Conservation (phyloP, 169 alveolate genomes). For the Eimeria brunetti region DNA sequence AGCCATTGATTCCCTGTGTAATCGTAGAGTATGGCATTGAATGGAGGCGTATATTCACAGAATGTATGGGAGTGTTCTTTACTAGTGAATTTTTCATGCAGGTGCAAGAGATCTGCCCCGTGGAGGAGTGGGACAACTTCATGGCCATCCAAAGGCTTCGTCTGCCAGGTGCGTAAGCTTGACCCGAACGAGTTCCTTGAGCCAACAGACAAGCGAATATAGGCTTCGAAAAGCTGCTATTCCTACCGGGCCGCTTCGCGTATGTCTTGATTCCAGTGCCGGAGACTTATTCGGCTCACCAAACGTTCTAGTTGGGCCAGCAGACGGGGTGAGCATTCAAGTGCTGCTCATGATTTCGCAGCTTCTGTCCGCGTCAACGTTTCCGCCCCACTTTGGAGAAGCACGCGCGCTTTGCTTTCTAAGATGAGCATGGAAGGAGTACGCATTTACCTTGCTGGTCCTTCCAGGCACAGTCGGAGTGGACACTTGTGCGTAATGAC, state of each 20-base stretch:
- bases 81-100: neutral
- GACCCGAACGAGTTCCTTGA: neutral
- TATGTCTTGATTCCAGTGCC: neutral
- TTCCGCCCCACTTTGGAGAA: slow-evolving; percentile 77
- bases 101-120: slow-evolving; percentile 72
- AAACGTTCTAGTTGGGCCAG: neutral
- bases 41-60: neutral
- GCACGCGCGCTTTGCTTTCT: slow-evolving; percentile 43
- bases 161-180: slow-evolving; percentile 27
- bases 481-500: neutral
- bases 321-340: neutral
- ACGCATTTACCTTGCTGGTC: neutral
- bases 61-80: neutral
- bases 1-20: neutral
- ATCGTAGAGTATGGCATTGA: neutral
- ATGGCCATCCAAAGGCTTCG: slow-evolving; percentile 60
- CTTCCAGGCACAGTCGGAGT: neutral
- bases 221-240: neutral
- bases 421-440: slow-evolving; percentile 49
- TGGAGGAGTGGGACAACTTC: slow-evolving; percentile 76
- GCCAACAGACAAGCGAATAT: neutral
- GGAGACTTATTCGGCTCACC: neutral
- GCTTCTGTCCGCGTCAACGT: slow-evolving; percentile 80
- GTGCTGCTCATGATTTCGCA: slow-evolving; percentile 39
- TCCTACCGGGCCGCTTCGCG: neutral